Percentiles rank a stretch among this genome's conserved stretches.
Conservation (phyloP, 2,329 filamentous ascomycete species). For the Peltaster fructicola region DNA sequence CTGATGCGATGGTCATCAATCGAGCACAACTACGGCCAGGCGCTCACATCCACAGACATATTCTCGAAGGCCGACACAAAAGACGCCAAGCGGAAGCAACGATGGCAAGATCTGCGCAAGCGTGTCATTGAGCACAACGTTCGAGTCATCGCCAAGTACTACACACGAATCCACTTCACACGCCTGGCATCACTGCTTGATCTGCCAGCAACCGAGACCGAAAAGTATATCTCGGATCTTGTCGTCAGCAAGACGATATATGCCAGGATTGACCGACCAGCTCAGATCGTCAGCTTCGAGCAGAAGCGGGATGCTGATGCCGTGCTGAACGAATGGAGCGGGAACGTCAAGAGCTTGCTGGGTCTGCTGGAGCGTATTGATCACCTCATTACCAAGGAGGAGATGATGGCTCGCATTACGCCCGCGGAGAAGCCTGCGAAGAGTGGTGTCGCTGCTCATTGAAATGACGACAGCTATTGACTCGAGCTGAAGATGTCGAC, state of each 20-base stretch:
- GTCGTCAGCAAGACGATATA: constrained; percentile 97
- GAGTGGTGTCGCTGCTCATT: constrained; percentile 4
- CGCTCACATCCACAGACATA: constrained; percentile 76
- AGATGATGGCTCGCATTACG: constrained; percentile 98
- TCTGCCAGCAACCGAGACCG: constrained; percentile 84
- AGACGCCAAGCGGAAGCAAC: constrained; percentile 64
- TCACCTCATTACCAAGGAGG: constrained; percentile 97
- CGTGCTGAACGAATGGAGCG: constrained; percentile 94
- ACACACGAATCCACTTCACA: constrained; percentile 87
- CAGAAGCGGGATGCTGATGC: constrained; percentile 92
- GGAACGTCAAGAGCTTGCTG: constrained; percentile 88
- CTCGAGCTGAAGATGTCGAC: no score
- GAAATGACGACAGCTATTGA: constrained; percentile 1
- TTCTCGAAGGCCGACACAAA: constrained; percentile 46
- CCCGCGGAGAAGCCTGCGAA: constrained; percentile 34
- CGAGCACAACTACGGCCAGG: constrained; percentile 69
- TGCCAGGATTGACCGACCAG: constrained; percentile 90
- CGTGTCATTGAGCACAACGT: constrained; percentile 99
- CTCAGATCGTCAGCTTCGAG: constrained; percentile 80
- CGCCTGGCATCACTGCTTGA: constrained; percentile 83
- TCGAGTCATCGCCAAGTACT: constrained; percentile 93
- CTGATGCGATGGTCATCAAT: constrained; percentile 98
- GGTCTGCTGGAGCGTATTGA: constrained; percentile 81
- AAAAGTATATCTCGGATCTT: constrained; percentile 95
- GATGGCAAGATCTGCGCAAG: constrained; percentile 92